A percentile compares a stretch with the other conserved stretches of the same genome.
Evolutionary conservation across 805 yeast genomes (phyloP).

Genomic region (Candida gorgasii): DNA sequence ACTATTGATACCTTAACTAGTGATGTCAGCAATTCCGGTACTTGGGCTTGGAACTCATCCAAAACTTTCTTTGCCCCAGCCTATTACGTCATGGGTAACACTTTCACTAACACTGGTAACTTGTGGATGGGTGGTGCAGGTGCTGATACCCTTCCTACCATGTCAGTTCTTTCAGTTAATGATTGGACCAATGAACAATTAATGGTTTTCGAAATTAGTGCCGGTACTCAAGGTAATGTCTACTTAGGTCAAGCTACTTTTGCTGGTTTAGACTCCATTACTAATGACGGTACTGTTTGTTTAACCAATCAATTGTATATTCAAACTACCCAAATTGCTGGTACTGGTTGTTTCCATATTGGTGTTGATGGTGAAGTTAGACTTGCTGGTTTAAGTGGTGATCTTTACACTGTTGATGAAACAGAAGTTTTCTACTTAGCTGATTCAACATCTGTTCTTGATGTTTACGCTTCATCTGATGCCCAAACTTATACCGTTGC

Average conservation of each 20-base stretch:
- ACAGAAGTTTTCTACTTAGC: conserved; percentile 22
- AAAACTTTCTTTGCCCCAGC: conserved; percentile 16
- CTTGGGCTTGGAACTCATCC: conserved; percentile 19
- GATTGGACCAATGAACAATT: conserved; percentile 17
- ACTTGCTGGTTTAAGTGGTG: conserved; percentile 10
- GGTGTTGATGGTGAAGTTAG: conserved; percentile 14
- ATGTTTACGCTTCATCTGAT: conserved; percentile 15
- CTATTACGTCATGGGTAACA: conserved; percentile 12
- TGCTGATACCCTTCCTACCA: conserved; percentile 13
- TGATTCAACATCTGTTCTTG: conserved; percentile 18
- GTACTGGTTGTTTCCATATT: conserved; percentile 23
- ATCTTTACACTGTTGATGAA: conserved; percentile 5
- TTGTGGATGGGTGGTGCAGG: conserved; percentile 18
- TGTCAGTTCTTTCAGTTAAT: conserved; percentile 13
- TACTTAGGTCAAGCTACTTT: conserved; percentile 13
- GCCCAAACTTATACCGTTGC: conserved; percentile 18
- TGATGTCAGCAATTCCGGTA: conserved; percentile 22
- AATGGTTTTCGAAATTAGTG: conserved; percentile 14
- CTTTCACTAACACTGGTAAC: conserved; percentile 20
- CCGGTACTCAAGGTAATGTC: conserved; percentile 13
- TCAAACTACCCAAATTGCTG: conserved; percentile 18
- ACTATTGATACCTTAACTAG: conserved; percentile 11
- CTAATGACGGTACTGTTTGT: conserved; percentile 26
- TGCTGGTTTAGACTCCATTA: conserved; percentile 16
- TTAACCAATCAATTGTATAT: conserved; percentile 20